A percentile compares a stretch with the other conserved stretches of the same genome.
These are phyloP conservation scores for Begonia masoniana DNA, from an alignment of 306 rosid genomes.

Conservation along the genomic window DNA sequence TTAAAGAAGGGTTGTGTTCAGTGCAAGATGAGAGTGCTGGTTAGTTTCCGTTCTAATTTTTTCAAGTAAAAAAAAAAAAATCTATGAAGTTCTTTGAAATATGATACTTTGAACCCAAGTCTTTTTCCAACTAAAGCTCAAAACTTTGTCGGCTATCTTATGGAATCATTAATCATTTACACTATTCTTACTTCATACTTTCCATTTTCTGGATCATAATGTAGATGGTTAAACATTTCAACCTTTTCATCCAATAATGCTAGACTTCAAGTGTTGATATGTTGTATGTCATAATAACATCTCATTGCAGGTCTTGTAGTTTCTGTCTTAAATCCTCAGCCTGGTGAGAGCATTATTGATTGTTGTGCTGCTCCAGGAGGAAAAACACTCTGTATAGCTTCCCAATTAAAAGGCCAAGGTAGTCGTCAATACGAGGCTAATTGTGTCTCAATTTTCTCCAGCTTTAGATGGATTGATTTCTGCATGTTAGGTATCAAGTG, in stretches of 20 bases:
- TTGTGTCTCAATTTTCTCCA: not conserved
- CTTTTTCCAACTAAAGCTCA: too few relatives aligned
- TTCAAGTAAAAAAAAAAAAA: too few relatives aligned
- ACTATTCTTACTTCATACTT: too few relatives aligned
- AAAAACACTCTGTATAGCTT: conserved; percentile 74
- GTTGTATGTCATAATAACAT: not conserved
- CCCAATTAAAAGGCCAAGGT: conserved; percentile 70
- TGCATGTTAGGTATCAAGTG: too few relatives aligned
- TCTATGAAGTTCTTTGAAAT: too few relatives aligned
- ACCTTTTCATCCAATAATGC: too few relatives aligned
- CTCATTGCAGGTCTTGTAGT: conserved; percentile 57
- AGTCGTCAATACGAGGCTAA: conserved; percentile 6
- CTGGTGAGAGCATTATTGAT: conserved; percentile 56
- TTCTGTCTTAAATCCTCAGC: conserved; percentile 71
- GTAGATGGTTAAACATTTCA: too few relatives aligned
- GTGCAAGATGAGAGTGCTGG: conserved; percentile 97
- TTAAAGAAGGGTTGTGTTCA: conserved; percentile 64
- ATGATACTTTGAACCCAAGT: too few relatives aligned
- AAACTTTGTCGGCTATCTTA: too few relatives aligned
- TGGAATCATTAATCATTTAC: too few relatives aligned
- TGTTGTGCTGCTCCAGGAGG: conserved; percentile 99
- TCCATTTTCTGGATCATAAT: too few relatives aligned
- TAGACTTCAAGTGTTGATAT: not conserved
- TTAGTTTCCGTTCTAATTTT: conserved; percentile 12
- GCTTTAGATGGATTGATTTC: not conserved